Conservation (phyloP, 331 rosid genomes). For the Dryas integrifolia region DNA sequence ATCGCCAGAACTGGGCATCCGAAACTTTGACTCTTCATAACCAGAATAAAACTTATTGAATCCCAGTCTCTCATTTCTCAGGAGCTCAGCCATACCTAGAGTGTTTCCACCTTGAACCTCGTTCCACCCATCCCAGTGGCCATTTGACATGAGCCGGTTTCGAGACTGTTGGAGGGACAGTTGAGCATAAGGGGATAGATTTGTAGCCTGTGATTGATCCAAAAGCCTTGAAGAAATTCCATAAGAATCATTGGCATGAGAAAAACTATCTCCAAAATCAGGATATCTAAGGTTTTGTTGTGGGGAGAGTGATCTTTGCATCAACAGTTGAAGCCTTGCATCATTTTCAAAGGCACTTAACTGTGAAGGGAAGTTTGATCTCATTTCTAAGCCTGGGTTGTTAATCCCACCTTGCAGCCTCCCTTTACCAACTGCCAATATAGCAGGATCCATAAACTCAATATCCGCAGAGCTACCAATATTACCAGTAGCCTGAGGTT, state of each 20-base stretch:
- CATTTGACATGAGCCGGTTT: constrained; percentile 57
- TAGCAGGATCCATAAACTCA: constrained; percentile 91
- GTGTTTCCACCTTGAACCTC: constrained; percentile 59
- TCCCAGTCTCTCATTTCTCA: constrained; percentile 77
- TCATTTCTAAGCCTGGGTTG: constrained; percentile 55
- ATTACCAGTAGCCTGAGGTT: constrained; percentile 50
- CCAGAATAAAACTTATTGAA: constrained; percentile 65
- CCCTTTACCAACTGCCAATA: constrained; percentile 87
- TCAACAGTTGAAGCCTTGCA: constrained; percentile 67
- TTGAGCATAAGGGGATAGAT: constrained; percentile 64
- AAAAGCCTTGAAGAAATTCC: constrained; percentile 66
- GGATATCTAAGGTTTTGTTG: constrained; percentile 67
- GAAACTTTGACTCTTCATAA: constrained; percentile 80
- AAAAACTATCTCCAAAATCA: constrained; percentile 52
- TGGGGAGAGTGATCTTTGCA: constrained; percentile 71
- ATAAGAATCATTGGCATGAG: constrained; percentile 67
- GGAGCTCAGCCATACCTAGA: constrained; percentile 61
- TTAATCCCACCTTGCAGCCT: constrained; percentile 62
- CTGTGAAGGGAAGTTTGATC: constrained; percentile 58
- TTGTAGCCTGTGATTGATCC: constrained; percentile 65
- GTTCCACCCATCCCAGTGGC: constrained; percentile 88
- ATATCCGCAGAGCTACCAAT: constrained; percentile 55
- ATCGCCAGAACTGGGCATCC: constrained; percentile 75
- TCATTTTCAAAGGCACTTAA: constrained; percentile 64
- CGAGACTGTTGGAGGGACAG: constrained; percentile 69